A percentile compares a stretch with the other conserved stretches of the same genome.
phyloP scores from a whole-genome alignment of 2,329 filamentous ascomycete species.

The Ceratocystis harringtonii region DNA sequence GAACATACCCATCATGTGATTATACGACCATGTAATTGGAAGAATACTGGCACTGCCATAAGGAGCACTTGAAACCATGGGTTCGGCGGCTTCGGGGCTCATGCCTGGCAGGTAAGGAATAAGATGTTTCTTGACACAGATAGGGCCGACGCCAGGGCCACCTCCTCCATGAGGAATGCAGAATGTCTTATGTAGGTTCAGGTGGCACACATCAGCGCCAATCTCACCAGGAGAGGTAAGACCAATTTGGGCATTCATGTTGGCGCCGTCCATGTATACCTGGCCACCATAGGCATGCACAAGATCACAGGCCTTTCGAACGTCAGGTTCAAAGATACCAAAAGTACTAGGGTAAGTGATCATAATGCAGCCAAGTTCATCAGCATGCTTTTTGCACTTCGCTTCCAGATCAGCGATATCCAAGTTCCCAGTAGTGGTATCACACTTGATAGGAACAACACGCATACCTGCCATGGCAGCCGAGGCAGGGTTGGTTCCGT shows the following conservation, averaged over 20 bases:
- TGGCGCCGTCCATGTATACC: conserved; percentile 97
- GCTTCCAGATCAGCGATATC: conserved; percentile 72
- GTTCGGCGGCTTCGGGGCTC: conserved; percentile 25
- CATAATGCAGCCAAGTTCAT: conserved; percentile 85
- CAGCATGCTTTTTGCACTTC: conserved; percentile 78
- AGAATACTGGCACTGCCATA: conserved; percentile 85
- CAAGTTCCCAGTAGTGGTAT: conserved; percentile 72
- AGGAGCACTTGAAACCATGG: conserved; percentile 63
- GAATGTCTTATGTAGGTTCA: conserved; percentile 98
- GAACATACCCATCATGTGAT: conserved; percentile 69
- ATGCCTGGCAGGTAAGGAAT: conserved; percentile 55
- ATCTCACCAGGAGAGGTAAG: conserved; percentile 90
- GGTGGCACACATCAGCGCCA: conserved; percentile 88
- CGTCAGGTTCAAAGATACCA: conserved; percentile 80
- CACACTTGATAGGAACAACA: conserved; percentile 83
- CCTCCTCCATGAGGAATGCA: conserved; percentile 95
- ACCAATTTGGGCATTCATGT: conserved; percentile 97
- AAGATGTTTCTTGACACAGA: conserved; percentile 77
- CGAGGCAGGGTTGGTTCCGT: conserved; percentile 90
- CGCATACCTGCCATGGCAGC: conserved; percentile 94
- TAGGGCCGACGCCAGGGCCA: conserved; percentile 83
- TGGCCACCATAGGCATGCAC: conserved; percentile 81
- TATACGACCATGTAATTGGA: conserved; percentile 90
- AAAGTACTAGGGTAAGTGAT: conserved; percentile 92
- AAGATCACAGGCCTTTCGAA: conserved; percentile 71